These are phyloP conservation scores for Arthrocladium fulminans DNA, from an alignment of 2,329 filamentous ascomycete genomes.

Conservation along the genomic window DNA sequence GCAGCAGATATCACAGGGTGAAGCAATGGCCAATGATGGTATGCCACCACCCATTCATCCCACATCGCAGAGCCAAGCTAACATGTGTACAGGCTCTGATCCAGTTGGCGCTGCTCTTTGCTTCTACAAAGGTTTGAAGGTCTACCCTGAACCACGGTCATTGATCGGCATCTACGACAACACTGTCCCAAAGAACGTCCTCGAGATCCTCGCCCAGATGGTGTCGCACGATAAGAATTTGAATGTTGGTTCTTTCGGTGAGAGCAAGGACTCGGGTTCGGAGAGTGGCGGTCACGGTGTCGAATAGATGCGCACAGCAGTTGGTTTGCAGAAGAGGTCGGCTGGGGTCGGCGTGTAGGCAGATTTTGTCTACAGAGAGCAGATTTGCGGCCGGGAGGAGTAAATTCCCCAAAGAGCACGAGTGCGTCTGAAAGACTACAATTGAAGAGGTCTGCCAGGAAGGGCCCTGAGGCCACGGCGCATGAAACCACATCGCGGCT, in stretches of 20 bases:
- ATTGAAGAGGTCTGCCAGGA: too few species aligned
- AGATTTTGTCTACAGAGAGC: not conserved
- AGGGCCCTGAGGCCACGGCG: too few species aligned
- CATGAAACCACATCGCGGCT: not conserved
- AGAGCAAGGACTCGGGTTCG: conserved; percentile 17
- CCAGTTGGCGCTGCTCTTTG: conserved; percentile 75
- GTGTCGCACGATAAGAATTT: conserved; percentile 79
- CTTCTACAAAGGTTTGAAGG: conserved; percentile 98
- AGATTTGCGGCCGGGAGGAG: not conserved
- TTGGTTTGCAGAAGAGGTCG: not conserved
- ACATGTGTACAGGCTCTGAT: conserved; percentile 28
- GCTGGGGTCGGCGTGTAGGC: not conserved
- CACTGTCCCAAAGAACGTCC: conserved; percentile 92
- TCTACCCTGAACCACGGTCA: conserved; percentile 88
- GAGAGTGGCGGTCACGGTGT: conserved; percentile 22
- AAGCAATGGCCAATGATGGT: conserved; percentile 76
- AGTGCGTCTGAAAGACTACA: too few species aligned
- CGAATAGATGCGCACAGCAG: conserved; percentile 15
- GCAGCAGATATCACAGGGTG: conserved; percentile 83
- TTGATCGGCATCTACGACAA: conserved; percentile 97
- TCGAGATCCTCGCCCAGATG: conserved; percentile 96
- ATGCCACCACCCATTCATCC: conserved; percentile 23
- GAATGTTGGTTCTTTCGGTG: conserved; percentile 43
- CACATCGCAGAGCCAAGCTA: conserved; percentile 9
- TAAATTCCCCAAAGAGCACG: too few species aligned